These are phyloP conservation scores for Austroboletus niveus DNA, from an alignment of 1,284 basidiomycete species.

Conservation along the genomic window DNA sequence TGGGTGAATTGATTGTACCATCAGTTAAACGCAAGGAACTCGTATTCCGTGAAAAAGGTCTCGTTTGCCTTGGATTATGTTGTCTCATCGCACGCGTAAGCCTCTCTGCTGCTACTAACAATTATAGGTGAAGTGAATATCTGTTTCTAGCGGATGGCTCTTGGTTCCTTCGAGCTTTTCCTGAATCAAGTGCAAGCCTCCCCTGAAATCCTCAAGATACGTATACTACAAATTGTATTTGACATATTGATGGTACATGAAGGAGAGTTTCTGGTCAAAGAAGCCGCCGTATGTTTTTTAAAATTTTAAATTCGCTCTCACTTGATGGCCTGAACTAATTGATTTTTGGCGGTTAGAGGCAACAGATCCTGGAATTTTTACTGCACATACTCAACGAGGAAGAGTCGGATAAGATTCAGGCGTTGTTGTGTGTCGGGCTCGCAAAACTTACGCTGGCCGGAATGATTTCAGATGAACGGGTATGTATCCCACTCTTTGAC, in stretches of 20 bases:
- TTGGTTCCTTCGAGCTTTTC: conserved; percentile 90
- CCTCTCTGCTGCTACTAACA: not conserved
- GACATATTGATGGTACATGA: conserved; percentile 92
- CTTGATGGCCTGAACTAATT: not conserved
- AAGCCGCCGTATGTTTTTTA: conserved; percentile 45
- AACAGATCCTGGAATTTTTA: conserved; percentile 75
- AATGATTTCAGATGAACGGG: conserved; percentile 74
- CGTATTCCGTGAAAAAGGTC: conserved; percentile 80
- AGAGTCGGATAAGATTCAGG: conserved; percentile 77
- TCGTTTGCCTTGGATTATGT: conserved; percentile 85
- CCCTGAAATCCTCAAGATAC: conserved; percentile 75
- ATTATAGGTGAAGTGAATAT: not conserved
- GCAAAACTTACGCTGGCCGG: conserved; percentile 90
- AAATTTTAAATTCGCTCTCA: not conserved
- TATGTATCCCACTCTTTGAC: conserved; percentile 31
- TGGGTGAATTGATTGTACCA: conserved; percentile 89
- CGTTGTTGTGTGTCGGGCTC: conserved; percentile 79
- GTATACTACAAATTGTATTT: conserved; percentile 85
- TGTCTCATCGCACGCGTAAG: conserved; percentile 82
- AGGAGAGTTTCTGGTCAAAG: conserved; percentile 65
- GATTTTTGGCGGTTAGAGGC: conserved; percentile 43
- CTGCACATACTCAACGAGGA: conserved; percentile 72
- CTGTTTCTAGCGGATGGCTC: conserved; percentile 73
- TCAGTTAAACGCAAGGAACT: conserved; percentile 87
- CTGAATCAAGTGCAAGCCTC: conserved; percentile 80